phyloP scores from a whole-genome alignment of 1,139 yeast genomes.

The Scheffersomyces illinoinensis region DNA sequence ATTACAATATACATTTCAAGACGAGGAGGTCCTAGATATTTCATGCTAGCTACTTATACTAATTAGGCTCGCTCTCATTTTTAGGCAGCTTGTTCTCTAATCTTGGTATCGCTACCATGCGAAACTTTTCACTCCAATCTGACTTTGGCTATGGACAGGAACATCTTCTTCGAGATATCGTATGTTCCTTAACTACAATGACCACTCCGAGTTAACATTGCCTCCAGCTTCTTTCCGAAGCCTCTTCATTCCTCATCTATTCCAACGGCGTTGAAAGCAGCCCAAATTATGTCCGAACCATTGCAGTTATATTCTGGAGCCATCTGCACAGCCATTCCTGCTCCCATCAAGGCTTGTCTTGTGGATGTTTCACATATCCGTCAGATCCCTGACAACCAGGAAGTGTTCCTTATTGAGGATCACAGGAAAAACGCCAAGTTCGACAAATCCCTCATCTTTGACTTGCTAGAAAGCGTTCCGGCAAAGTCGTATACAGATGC shows the following conservation, averaged over 20 bases:
- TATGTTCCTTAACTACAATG: neutral
- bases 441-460: conserved; percentile 69
- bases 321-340: conserved; percentile 54
- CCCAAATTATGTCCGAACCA: neutral
- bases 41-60: neutral
- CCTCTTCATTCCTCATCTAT: neutral
- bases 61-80: neutral
- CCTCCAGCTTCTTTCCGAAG: neutral
- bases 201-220: neutral
- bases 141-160: neutral
- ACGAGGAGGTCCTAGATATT: neutral
- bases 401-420: conserved; percentile 60
- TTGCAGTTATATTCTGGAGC: conserved; percentile 74
- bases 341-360: conserved; percentile 28
- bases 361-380: conserved; percentile 74
- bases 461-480: conserved; percentile 60
- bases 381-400: conserved; percentile 88
- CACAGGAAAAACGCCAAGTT: conserved; percentile 30
- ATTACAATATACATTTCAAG: too few species aligned
- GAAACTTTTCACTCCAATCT: neutral
- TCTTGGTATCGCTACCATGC: neutral
- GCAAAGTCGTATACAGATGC: conserved; percentile 32
- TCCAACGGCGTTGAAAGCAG: neutral
- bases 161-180: neutral
- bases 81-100: neutral